A percentile compares a stretch with the other conserved stretches of the same genome.
Evolutionary conservation across 1,284 basidiomycete species (phyloP).

Genomic region (Marasmius sp.): DNA sequence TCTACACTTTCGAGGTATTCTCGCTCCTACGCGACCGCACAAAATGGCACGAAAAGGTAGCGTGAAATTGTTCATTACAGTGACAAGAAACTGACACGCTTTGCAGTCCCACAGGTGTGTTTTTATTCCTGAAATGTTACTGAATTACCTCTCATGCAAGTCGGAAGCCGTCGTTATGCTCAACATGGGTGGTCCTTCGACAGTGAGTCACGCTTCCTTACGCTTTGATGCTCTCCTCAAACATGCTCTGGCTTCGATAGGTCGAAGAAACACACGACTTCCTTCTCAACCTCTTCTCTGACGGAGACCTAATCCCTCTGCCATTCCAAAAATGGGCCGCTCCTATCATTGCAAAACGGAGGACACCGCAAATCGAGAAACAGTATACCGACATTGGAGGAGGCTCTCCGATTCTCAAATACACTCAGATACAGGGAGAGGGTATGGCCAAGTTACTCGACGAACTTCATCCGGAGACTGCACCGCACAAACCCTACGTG

Average conservation of each 20-base stretch:
- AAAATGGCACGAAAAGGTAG: not conserved
- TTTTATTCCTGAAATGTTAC: constrained; percentile 5
- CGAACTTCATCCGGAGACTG: constrained; percentile 88
- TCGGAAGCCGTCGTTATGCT: constrained; percentile 87
- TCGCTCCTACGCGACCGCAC: constrained; percentile 2
- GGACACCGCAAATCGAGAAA: constrained; percentile 93
- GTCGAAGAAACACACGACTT: constrained; percentile 88
- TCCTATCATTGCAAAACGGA: constrained; percentile 85
- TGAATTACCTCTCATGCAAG: constrained; percentile 15
- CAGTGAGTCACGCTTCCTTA: constrained; percentile 48
- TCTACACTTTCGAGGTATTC: constrained; percentile 2
- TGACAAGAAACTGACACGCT: not conserved
- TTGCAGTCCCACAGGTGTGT: constrained; percentile 61
- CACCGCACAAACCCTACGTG: constrained; percentile 95
- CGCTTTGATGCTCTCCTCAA: not conserved
- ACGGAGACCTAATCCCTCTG: constrained; percentile 94
- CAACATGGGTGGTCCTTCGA: constrained; percentile 98
- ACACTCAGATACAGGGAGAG: constrained; percentile 88
- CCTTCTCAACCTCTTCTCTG: constrained; percentile 91
- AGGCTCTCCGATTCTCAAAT: constrained; percentile 94
- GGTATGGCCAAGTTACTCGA: constrained; percentile 91
- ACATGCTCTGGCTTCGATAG: constrained; percentile 35
- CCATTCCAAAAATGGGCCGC: constrained; percentile 90
- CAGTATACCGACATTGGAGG: constrained; percentile 97
- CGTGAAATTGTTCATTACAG: not conserved